phyloP scores from a whole-genome alignment of 176 grass and related monocot species.

The Aegilops longissima region DNA sequence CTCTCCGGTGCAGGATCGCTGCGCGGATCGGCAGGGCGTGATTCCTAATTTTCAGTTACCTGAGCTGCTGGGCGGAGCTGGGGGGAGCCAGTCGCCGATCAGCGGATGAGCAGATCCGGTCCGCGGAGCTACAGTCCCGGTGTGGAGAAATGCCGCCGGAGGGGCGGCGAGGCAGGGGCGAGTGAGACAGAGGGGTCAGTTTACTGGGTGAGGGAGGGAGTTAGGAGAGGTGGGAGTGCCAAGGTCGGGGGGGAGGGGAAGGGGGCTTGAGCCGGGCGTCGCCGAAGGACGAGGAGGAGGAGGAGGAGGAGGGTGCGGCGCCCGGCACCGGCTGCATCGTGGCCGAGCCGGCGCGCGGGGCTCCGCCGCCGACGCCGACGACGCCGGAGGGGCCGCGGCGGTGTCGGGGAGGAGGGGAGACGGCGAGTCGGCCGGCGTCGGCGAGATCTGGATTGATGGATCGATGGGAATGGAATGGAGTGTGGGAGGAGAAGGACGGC shows the following conservation, averaged over 20 bases:
- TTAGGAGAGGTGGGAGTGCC: background rate
- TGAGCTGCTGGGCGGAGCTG: background rate
- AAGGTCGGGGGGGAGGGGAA: background rate
- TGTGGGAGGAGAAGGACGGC: no score
- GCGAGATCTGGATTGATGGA: background rate
- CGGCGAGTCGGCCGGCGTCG: background rate
- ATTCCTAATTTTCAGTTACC: background rate
- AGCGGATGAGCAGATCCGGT: background rate
- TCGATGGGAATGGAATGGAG: background rate
- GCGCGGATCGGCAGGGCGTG: no score
- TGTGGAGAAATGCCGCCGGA: background rate
- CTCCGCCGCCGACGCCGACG: background rate
- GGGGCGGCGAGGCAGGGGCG: background rate
- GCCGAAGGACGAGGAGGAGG: background rate
- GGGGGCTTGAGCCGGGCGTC: conserved; percentile 31
- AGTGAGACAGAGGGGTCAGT: background rate
- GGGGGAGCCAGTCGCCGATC: background rate
- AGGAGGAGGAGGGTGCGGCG: background rate
- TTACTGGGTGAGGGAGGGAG: background rate
- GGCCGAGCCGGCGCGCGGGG: background rate
- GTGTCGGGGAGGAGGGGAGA: background rate
- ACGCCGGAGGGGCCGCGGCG: background rate
- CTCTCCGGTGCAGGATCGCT: background rate
- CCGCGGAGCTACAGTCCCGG: background rate
- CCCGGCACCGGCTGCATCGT: conserved; percentile 36